Evolutionary conservation across 306 rosid species (phyloP).

Genomic region (Senna siamea): DNA sequence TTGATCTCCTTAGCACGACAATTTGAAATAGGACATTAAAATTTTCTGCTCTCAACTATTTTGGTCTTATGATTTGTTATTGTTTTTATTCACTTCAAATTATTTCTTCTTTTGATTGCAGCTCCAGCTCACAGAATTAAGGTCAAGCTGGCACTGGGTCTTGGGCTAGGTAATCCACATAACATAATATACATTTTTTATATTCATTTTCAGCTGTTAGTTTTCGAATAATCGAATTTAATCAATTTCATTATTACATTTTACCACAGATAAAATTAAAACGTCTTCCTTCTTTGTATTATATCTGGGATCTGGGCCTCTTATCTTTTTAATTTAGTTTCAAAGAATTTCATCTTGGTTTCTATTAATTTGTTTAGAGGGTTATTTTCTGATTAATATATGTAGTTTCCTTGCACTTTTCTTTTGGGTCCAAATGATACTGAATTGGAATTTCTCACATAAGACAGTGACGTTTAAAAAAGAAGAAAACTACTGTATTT

Average conservation of each 20-base stretch:
- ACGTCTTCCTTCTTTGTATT: not conserved
- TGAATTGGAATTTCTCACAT: not conserved
- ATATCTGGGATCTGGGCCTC: not conserved
- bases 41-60: not conserved
- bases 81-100: not conserved
- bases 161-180: slow-evolving; percentile 55
- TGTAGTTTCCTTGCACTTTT: not conserved
- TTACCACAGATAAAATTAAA: not conserved
- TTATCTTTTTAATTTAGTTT: not conserved
- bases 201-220: not conserved
- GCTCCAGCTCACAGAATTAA: not conserved
- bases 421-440: not conserved
- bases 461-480: too few species aligned
- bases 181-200: not conserved
- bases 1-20: not conserved
- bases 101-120: not conserved
- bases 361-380: too few species aligned
- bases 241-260: not conserved
- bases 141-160: slow-evolving; percentile 48
- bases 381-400: too few species aligned
- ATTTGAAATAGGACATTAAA: not conserved
- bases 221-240: not conserved
- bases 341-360: not conserved
- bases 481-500: not conserved
- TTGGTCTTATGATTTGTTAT: not conserved